Evolutionary conservation across 495 filamentous ascomycete species (phyloP), one percentile per base, ranked within the genome.

Genomic region (Neurospora hispaniola): DNA sequence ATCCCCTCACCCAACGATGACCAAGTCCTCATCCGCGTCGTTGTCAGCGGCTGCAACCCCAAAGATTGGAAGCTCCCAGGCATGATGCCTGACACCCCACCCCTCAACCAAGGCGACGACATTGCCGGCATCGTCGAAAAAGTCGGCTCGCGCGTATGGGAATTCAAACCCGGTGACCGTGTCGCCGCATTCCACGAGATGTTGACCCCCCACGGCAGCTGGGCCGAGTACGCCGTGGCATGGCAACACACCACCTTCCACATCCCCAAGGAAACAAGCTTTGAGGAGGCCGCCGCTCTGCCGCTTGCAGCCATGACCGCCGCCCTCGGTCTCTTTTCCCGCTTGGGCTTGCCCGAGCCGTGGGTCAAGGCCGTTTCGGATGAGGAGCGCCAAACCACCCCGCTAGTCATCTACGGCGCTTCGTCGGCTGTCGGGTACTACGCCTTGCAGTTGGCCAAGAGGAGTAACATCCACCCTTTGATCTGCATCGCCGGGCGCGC

Each of bases 221-320:
- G 85, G 77, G 92, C 90, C 31, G 91, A 94, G 74, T 94, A 93
- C 78, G 89, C 89, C 16, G 78, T 94, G 48, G 86, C 86, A 1
- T 89, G 83, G 84, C 83, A 84, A 48, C 84, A 91, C 74, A 88
- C 90, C 0, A 93, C 91, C 0, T 93, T 93, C 76, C 89, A 90
- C 75, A 81, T 94, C 35, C 89, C 91, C 0, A 80, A 86, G 41
- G 84, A 87, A 59, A 89, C 84, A 2, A 87, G 78, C 62, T 94
- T 93, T 74, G 91, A 94, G 79, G 90, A 93, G 81, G 92, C 87
- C 14, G 88, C 92, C 0, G 88, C 92, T 0, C 84, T 93, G 46
- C 92, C 91, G 0, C 84, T 94, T 5, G 91, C 92, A 4, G 90
- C 90, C 39, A 89, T 93, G 89, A 94, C 92, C 2, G 85, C 91